Evolutionary conservation across 352 stramenopile species (phyloP).

Genomic region (Phytophthora colocasiae): DNA sequence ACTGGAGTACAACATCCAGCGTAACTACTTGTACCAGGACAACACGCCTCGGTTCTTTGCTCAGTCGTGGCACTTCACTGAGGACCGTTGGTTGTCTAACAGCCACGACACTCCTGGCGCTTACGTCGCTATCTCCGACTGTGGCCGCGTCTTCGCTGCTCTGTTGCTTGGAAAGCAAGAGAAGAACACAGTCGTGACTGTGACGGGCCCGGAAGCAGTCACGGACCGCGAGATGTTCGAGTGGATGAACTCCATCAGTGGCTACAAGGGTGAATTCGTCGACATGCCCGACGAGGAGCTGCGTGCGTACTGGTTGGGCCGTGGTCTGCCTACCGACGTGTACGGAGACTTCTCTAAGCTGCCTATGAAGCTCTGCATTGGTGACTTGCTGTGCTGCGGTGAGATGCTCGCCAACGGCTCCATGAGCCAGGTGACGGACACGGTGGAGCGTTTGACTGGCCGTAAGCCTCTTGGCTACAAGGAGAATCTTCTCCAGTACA

Average conservation of each 20-base stretch:
- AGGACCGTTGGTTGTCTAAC: slow-evolving; percentile 41
- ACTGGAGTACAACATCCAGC: slow-evolving; percentile 44
- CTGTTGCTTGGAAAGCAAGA: slow-evolving; percentile 31
- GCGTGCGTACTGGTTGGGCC: slow-evolving; percentile 19
- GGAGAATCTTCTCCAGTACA: slow-evolving; percentile 27
- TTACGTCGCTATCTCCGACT: slow-evolving; percentile 38
- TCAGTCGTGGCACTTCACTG: slow-evolving; percentile 42
- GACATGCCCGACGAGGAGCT: slow-evolving; percentile 42
- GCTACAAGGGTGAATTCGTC: slow-evolving; percentile 37
- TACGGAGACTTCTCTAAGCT: slow-evolving; percentile 23
- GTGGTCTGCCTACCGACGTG: slow-evolving; percentile 20
- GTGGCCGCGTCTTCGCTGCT: slow-evolving; percentile 30
- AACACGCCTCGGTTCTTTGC: slow-evolving; percentile 33
- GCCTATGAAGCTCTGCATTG: slow-evolving; percentile 30
- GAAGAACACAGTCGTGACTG: slow-evolving; percentile 29
- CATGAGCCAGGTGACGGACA: slow-evolving; percentile 22
- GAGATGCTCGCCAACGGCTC: slow-evolving; percentile 27
- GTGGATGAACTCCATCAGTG: slow-evolving; percentile 31
- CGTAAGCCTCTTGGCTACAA: slow-evolving; percentile 21
- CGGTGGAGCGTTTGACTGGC: slow-evolving; percentile 19
- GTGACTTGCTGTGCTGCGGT: slow-evolving; percentile 26
- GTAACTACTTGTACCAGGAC: slow-evolving; percentile 45
- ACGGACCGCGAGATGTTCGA: slow-evolving; percentile 28
- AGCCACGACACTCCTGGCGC: slow-evolving; percentile 30
- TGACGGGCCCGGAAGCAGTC: slow-evolving; percentile 30